Percentiles rank a stretch among this genome's conserved stretches.
Evolutionary conservation across 2,329 filamentous ascomycete species (phyloP).

Genomic region (Cephalotrichum gorgonifer): DNA sequence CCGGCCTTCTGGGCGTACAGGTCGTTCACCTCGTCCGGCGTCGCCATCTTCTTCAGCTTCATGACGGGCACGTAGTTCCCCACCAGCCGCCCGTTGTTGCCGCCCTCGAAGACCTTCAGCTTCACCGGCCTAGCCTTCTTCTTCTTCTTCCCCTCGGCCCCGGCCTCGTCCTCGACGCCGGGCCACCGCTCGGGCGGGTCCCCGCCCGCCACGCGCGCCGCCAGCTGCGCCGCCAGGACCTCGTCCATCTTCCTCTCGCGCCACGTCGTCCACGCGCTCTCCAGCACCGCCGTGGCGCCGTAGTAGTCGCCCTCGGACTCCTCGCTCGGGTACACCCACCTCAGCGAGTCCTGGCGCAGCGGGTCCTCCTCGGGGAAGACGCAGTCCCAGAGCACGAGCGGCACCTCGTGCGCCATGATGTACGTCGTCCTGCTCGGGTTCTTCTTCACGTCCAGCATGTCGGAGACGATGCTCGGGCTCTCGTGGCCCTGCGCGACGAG

Average conservation of each 20-base stretch:
- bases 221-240: conserved; percentile 62
- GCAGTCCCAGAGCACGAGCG: conserved; percentile 93
- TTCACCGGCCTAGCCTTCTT: conserved; percentile 10
- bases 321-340: conserved; percentile 56
- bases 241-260: conserved; percentile 82
- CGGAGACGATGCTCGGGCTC: conserved; percentile 57
- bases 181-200: conserved; percentile 11
- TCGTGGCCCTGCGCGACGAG: conserved; percentile 84
- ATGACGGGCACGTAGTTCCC: conserved; percentile 45
- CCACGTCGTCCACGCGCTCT: conserved; percentile 76
- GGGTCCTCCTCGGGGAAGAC: conserved; percentile 52
- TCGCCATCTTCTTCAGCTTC: conserved; percentile 35
- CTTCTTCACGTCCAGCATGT: conserved; percentile 61
- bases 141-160: conserved; percentile 30
- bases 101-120: conserved; percentile 40
- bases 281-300: conserved; percentile 55
- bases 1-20: conserved; percentile 52
- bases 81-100: conserved; percentile 34
- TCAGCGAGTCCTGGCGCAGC: conserved; percentile 44
- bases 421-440: conserved; percentile 76
- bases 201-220: conserved; percentile 48
- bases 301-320: conserved; percentile 54
- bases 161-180: conserved; percentile 17
- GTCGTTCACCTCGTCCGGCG: conserved; percentile 47
- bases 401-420: conserved; percentile 80